phyloP scores from a whole-genome alignment of 192 early-diverging fungal genomes.

The Coemansia javaensis region DNA sequence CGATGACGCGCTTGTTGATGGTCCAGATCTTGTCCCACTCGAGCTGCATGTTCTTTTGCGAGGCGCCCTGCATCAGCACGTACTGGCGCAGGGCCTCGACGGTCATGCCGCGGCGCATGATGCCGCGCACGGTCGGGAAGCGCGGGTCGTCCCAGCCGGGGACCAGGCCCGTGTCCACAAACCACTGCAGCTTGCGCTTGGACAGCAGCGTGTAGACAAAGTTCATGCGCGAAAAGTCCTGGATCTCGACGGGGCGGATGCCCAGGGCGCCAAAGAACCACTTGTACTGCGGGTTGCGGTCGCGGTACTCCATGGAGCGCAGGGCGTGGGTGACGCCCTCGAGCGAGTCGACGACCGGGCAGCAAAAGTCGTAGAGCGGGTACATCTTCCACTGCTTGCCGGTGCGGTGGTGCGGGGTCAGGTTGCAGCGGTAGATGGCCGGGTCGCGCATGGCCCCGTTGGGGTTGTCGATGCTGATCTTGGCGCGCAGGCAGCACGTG shows the following conservation, averaged over 20 bases:
- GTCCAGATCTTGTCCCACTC: constrained; percentile 99
- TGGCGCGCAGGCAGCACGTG: constrained; percentile 86
- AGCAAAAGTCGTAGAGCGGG: constrained; percentile 98
- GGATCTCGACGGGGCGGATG: constrained; percentile 85
- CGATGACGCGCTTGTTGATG: constrained; percentile 93
- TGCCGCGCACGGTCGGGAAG: constrained; percentile 86
- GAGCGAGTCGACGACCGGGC: constrained; percentile 90
- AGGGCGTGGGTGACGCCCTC: constrained; percentile 99
- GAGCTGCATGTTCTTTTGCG: constrained; percentile 83
- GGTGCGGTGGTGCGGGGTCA: constrained; percentile 81
- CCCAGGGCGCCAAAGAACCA: constrained; percentile 90
- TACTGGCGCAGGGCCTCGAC: constrained; percentile 95
- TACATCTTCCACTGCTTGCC: constrained; percentile 95
- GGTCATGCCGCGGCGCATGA: constrained; percentile 94
- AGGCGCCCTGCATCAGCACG: constrained; percentile 97
- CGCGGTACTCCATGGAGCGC: constrained; percentile 96
- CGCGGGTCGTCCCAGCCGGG: constrained; percentile 85
- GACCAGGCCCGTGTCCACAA: constrained; percentile 83
- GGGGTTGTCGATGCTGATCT: constrained; percentile 80
- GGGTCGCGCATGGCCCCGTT: constrained; percentile 97
- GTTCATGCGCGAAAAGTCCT: constrained; percentile 93
- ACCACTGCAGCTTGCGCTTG: constrained; percentile 97
- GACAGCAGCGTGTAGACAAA: constrained; percentile 98
- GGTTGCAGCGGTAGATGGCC: constrained; percentile 92
- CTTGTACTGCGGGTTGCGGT: constrained; percentile 93